phyloP scores from a whole-genome alignment of 257 asterid species.

The Verbena officinalis region DNA sequence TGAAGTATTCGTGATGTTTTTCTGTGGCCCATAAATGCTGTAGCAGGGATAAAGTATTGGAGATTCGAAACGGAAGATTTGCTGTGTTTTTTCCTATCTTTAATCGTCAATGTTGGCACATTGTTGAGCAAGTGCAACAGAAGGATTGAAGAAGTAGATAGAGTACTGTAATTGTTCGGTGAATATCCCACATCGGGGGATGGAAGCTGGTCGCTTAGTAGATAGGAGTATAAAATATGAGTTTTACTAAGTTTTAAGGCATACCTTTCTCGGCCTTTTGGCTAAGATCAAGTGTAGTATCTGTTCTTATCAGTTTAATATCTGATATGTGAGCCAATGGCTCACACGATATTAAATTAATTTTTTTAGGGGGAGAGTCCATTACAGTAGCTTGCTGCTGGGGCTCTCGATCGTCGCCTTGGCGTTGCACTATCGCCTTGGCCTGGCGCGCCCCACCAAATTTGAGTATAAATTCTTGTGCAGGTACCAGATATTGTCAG shows the following conservation, averaged over 20 bases:
- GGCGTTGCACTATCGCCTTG: conserved; percentile 28
- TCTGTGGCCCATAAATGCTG: conserved; percentile 2
- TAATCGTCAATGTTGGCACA: background rate
- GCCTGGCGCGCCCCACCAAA: conserved; percentile 28
- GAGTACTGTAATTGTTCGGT: background rate
- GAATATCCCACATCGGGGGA: conserved; percentile 12
- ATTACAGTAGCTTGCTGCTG: conserved; percentile 12
- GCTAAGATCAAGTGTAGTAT: conserved; percentile 67
- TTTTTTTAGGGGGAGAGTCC: conserved; percentile 21
- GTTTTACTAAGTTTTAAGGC: background rate
- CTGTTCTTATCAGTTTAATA: conserved; percentile 33
- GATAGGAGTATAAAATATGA: background rate
- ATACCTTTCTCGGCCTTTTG: conserved; percentile 81
- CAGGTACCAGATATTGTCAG: too few species aligned
- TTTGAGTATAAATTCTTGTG: background rate
- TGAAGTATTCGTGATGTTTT: background rate
- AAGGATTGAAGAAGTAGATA: background rate
- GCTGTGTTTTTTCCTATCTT: background rate
- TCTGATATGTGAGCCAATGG: conserved; percentile 23
- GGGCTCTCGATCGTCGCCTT: conserved; percentile 24
- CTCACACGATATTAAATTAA: conserved; percentile 16
- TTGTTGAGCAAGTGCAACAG: background rate
- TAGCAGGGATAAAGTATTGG: background rate
- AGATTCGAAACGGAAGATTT: background rate
- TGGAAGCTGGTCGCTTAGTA: background rate